Evolutionary conservation across 768 basidiomycete species (phyloP).

Genomic region (Dacryopinax spathularia): DNA sequence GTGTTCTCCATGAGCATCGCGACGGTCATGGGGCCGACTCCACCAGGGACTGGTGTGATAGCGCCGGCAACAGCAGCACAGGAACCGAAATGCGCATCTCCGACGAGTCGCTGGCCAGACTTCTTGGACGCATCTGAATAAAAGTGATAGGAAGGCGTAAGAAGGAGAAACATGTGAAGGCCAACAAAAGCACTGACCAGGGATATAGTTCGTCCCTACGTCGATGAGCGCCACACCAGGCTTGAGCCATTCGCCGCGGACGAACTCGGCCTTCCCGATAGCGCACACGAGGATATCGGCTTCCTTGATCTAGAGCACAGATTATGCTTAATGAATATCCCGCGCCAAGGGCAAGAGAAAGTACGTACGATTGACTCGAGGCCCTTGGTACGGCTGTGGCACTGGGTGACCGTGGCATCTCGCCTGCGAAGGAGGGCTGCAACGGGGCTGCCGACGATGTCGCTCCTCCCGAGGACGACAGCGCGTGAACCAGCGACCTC

Average conservation of each 20-base stretch:
- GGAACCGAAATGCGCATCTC: slow-evolving; percentile 78
- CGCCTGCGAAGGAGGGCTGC: slow-evolving; percentile 75
- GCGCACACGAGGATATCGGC: slow-evolving; percentile 94
- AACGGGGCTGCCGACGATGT: slow-evolving; percentile 95
- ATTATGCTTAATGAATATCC: slow-evolving; percentile 2
- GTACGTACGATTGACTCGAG: slow-evolving; percentile 56
- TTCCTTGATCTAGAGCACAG: slow-evolving; percentile 43
- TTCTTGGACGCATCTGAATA: slow-evolving; percentile 82
- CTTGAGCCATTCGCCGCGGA: slow-evolving; percentile 91
- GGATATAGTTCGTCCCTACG: slow-evolving; percentile 93
- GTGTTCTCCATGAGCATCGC: slow-evolving; percentile 97
- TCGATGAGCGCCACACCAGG: slow-evolving; percentile 91
- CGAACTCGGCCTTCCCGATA: slow-evolving; percentile 82
- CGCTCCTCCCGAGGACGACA: slow-evolving; percentile 90
- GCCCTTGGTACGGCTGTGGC: slow-evolving; percentile 80
- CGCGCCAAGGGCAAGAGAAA: slow-evolving; percentile 3
- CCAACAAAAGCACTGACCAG: slow-evolving; percentile 37
- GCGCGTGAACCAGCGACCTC: slow-evolving; percentile 62
- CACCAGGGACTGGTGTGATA: slow-evolving; percentile 97
- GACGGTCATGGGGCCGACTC: slow-evolving; percentile 99
- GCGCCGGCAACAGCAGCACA: slow-evolving; percentile 67
- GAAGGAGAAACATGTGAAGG: not conserved
- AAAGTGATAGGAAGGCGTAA: not conserved
- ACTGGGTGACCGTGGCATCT: slow-evolving; percentile 95
- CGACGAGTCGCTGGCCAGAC: slow-evolving; percentile 87